Conservation (phyloP, 331 rosid species). For the Phaseolus coccineus region DNA sequence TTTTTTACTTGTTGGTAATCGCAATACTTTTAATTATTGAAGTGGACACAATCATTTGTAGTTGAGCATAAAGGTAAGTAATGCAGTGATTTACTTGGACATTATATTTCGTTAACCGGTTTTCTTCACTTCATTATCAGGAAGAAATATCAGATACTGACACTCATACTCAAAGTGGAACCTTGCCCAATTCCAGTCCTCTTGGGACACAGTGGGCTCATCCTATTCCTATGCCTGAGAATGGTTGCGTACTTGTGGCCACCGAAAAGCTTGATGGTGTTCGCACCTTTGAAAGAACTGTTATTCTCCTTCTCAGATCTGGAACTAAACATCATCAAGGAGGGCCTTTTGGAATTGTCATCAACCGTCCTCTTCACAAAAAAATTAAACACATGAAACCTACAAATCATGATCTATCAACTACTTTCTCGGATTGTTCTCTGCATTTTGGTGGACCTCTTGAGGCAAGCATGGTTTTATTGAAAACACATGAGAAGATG, state of each 20-base stretch:
- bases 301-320: constrained; percentile 89
- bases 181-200: constrained; percentile 56
- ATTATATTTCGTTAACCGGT: constrained; percentile 33
- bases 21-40: constrained; percentile 24
- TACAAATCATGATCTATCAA: constrained; percentile 79
- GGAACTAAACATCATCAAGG: constrained; percentile 92
- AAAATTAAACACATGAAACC: constrained; percentile 90
- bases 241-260: constrained; percentile 97
- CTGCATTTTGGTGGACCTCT: constrained; percentile 97
- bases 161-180: constrained; percentile 54
- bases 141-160: constrained; percentile 67
- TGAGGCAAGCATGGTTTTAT: constrained; percentile 92
- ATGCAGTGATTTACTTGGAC: constrained; percentile 5
- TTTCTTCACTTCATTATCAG: constrained; percentile 56
- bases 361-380: constrained; percentile 92
- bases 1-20: constrained; percentile 26
- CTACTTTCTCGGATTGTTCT: constrained; percentile 91
- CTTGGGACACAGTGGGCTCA: constrained; percentile 92
- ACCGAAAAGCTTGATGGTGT: constrained; percentile 97
- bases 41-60: constrained; percentile 21
- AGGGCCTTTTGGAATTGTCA: constrained; percentile 94
- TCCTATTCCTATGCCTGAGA: constrained; percentile 92
- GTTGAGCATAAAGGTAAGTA: constrained; percentile 28
- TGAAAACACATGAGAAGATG: constrained; percentile 67
- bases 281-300: constrained; percentile 90